These are phyloP conservation scores for Skeletonema marinoi DNA, from an alignment of 108 stramenopile genomes.

Conservation along the genomic window DNA sequence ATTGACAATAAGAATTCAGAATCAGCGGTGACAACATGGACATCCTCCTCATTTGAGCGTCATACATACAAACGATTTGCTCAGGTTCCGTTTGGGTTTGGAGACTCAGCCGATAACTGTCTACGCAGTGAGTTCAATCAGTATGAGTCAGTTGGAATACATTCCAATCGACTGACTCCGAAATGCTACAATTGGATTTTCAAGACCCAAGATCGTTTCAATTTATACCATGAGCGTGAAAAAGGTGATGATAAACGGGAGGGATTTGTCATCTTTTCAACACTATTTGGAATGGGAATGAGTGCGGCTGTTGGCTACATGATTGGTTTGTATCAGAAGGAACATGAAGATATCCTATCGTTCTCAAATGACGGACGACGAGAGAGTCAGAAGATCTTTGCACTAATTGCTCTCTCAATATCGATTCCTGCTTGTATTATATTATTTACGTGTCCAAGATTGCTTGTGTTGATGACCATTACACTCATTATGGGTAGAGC, in stretches of 20 bases:
- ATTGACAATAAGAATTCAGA: conserved; percentile 1
- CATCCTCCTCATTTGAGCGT: conserved; percentile 7
- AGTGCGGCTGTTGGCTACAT: conserved; percentile 17
- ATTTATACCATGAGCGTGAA: conserved; percentile 10
- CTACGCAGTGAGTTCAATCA: conserved; percentile 12
- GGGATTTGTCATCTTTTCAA: conserved; percentile 30
- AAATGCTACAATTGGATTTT: conserved; percentile 33
- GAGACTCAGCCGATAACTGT: conserved; percentile 14
- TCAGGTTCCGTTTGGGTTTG: conserved; percentile 26
- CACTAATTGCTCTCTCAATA: conserved; percentile 17
- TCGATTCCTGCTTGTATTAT: conserved; percentile 23
- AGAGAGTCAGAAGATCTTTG: conserved; percentile 21
- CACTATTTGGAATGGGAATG: conserved; percentile 9
- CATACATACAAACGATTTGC: conserved; percentile 16
- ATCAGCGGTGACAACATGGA: neutral
- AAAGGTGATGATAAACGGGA: conserved; percentile 39
- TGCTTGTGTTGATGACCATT: conserved; percentile 11
- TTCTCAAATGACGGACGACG: conserved; percentile 11
- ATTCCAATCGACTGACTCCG: conserved; percentile 19
- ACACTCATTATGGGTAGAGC: conserved; percentile 22
- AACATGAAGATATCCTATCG: conserved; percentile 16
- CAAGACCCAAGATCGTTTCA: conserved; percentile 19
- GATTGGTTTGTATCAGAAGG: conserved; percentile 24
- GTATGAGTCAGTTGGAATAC: conserved; percentile 12
- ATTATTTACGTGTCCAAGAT: conserved; percentile 18